Conservation (phyloP, 2,329 filamentous ascomycete genomes). For the Phialemoniopsis sp. region DNA sequence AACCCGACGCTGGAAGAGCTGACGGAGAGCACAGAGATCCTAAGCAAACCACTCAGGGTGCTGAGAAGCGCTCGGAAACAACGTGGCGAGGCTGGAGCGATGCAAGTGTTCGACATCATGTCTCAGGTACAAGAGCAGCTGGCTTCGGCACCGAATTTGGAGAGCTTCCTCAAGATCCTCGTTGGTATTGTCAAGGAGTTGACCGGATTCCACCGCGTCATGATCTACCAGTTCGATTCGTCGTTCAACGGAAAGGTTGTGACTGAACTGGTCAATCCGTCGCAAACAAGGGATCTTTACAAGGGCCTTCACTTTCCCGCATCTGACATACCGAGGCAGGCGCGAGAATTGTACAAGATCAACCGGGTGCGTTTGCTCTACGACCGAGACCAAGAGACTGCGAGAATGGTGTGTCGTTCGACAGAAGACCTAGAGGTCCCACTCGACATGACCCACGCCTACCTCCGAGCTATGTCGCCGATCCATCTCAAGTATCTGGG, state of each 20-base stretch:
- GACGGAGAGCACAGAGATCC: constrained; percentile 68
- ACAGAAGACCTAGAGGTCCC: constrained; percentile 69
- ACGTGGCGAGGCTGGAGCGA: constrained; percentile 74
- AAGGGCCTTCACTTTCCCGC: constrained; percentile 87
- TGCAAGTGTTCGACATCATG: constrained; percentile 91
- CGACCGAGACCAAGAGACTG: constrained; percentile 75
- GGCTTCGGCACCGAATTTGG: constrained; percentile 64
- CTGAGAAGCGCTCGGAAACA: constrained; percentile 71
- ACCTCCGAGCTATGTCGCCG: constrained; percentile 84
- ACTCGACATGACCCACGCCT: constrained; percentile 78
- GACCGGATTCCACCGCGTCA: constrained; percentile 86
- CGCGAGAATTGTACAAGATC: constrained; percentile 81
- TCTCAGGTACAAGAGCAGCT: constrained; percentile 88
- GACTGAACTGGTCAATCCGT: constrained; percentile 78
- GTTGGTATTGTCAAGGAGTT: constrained; percentile 86
- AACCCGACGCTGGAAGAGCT: constrained; percentile 72
- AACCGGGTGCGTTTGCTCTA: constrained; percentile 88
- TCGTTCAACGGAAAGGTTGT: constrained; percentile 82
- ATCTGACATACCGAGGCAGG: constrained; percentile 81
- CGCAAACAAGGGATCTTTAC: constrained; percentile 76
- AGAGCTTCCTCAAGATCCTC: constrained; percentile 73
- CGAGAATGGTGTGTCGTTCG: constrained; percentile 76
- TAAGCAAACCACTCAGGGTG: constrained; percentile 74
- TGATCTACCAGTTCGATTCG: constrained; percentile 89
- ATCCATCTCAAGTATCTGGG: constrained; percentile 83